These are phyloP conservation scores for Thielaviopsis musarum DNA, from an alignment of 2,329 filamentous ascomycete species.

Conservation along the genomic window DNA sequence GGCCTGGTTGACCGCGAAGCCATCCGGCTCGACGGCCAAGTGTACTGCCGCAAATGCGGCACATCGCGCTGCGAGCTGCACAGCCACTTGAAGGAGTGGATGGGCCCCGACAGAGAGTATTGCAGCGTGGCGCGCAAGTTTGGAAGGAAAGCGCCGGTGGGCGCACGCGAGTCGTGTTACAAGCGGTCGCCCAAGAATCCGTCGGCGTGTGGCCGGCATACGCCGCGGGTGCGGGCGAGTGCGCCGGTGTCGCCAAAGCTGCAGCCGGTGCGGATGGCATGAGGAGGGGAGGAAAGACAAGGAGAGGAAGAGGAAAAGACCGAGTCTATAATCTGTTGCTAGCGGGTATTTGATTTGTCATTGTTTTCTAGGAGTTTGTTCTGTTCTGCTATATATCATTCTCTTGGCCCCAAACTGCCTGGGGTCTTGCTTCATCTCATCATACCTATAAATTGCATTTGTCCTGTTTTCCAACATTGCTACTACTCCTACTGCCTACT, in stretches of 20 bases:
- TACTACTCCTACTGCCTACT: not conserved
- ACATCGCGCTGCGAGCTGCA: conserved; percentile 45
- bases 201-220: conserved; percentile 39
- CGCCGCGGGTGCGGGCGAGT: conserved; percentile 8
- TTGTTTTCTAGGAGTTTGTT: too few relatives aligned
- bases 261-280: not conserved
- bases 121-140: conserved; percentile 43
- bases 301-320: too few relatives aligned
- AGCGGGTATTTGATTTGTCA: too few relatives aligned
- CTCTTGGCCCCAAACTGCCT: too few relatives aligned
- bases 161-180: conserved; percentile 36
- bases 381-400: too few relatives aligned
- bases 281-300: too few relatives aligned
- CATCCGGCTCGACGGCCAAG: conserved; percentile 38
- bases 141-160: conserved; percentile 29
- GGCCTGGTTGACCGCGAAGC: conserved; percentile 23
- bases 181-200: conserved; percentile 43
- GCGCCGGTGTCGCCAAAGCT: conserved; percentile 8
- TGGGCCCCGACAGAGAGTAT: conserved; percentile 40
- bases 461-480: too few relatives aligned
- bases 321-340: too few relatives aligned
- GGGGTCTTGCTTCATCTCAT: too few relatives aligned
- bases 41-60: conserved; percentile 46
- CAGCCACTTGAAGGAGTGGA: conserved; percentile 43
- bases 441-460: too few relatives aligned